Evolutionary conservation across 805 yeast species (phyloP).

Genomic region (Kodamaea sagamina): DNA sequence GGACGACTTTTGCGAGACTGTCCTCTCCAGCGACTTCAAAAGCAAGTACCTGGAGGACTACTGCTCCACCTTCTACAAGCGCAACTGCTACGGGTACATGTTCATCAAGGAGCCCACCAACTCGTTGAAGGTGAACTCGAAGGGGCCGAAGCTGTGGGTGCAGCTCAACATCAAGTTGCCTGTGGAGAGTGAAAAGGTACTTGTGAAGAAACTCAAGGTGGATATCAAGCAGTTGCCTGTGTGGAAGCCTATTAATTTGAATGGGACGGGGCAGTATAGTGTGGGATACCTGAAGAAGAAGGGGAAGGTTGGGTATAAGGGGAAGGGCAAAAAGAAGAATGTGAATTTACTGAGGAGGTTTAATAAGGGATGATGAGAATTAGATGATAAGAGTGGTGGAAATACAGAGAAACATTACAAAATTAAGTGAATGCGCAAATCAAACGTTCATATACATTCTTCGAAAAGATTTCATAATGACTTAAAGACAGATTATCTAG

Average conservation of each 20-base stretch:
- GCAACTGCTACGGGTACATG: constrained; percentile 37
- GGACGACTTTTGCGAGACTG: constrained; percentile 10
- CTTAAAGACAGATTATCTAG: too few relatives aligned
- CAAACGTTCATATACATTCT: too few relatives aligned
- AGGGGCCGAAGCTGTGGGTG: constrained; percentile 30
- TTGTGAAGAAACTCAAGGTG: constrained; percentile 24
- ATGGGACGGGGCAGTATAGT: constrained; percentile 11
- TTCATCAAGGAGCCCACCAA: constrained; percentile 34
- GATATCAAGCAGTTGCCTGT: constrained; percentile 27
- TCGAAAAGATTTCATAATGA: too few relatives aligned
- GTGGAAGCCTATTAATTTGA: constrained; percentile 28
- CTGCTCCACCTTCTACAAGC: constrained; percentile 37
- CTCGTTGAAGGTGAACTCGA: constrained; percentile 28
- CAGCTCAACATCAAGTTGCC: constrained; percentile 25
- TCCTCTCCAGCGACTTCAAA: constrained; percentile 10
- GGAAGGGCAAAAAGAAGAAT: constrained; percentile 3
- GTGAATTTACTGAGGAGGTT: constrained; percentile 2
- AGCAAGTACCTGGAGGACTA: constrained; percentile 14
- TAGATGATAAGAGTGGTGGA: too few relatives aligned
- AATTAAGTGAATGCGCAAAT: too few relatives aligned
- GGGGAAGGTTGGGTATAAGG: constrained; percentile 4
- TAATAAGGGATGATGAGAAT: background rate
- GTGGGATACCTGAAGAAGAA: constrained; percentile 6
- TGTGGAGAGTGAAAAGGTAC: background rate
- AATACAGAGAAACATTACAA: too few relatives aligned